These are phyloP conservation scores for Nemania bipapillata DNA, from an alignment of 2,329 filamentous ascomycete species.

Conservation along the genomic window DNA sequence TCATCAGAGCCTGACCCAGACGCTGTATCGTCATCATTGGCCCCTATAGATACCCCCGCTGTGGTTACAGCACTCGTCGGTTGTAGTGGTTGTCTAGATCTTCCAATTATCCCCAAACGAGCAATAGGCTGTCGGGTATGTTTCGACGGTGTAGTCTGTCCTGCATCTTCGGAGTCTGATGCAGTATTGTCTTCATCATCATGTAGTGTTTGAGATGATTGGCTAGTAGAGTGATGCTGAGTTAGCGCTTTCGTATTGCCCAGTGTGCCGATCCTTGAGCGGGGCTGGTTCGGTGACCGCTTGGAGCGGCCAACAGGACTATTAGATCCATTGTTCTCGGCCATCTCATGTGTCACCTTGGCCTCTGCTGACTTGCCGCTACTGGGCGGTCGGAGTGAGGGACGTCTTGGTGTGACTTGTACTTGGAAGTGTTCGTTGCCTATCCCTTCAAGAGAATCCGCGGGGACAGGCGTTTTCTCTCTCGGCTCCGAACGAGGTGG, in stretches of 20 bases:
- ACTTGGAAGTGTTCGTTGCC: constrained; percentile 65
- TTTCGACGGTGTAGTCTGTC: constrained; percentile 34
- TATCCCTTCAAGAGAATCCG: constrained; percentile 45
- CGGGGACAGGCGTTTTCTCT: constrained; percentile 32
- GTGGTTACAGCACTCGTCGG: constrained; percentile 43
- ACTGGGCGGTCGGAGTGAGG: constrained; percentile 47
- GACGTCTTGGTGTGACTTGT: constrained; percentile 60
- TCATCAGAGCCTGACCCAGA: constrained; percentile 39
- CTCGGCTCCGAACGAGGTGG: constrained; percentile 31
- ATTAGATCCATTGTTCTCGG: constrained; percentile 42
- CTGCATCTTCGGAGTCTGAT: constrained; percentile 45
- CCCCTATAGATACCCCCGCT: constrained; percentile 32
- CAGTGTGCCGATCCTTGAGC: constrained; percentile 40
- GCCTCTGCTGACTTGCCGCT: constrained; percentile 13
- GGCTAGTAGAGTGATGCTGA: constrained; percentile 36
- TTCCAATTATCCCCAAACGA: constrained; percentile 41
- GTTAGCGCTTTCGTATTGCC: constrained; percentile 34
- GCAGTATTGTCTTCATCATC: constrained; percentile 47
- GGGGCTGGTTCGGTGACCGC: constrained; percentile 31
- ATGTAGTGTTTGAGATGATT: constrained; percentile 43
- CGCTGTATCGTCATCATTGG: constrained; percentile 44
- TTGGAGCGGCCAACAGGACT: constrained; percentile 40
- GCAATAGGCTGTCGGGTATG: constrained; percentile 25
- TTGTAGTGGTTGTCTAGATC: constrained; percentile 47
- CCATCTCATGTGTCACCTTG: constrained; percentile 28